Evolutionary conservation across 163 green algal genomes (phyloP), one percentile per base, ranked within the genome.

Genomic region (Volvox carteri): DNA sequence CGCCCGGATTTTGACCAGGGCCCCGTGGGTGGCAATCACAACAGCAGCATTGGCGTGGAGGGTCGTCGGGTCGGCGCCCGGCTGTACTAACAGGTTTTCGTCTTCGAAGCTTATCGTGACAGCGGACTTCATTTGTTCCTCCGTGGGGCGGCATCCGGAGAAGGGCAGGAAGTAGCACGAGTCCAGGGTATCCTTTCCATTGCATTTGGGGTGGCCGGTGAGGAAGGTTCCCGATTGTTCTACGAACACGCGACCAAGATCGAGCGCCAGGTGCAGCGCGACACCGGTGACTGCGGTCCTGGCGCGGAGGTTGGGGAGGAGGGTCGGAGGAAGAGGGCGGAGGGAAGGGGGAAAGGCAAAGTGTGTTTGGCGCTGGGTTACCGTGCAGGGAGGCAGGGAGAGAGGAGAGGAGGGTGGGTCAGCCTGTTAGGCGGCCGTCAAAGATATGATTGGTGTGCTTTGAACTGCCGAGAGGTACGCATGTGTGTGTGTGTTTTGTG

Each of bases 111-210:
- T 19, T 4, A 54, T 44, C n/a, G 42, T 21, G 60, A 76, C 80
- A 48, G 67, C 62, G 9, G 41, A 33, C 37, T 30, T 0, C 50
- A 85, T 33, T 44, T 85, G 79, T 37, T 54, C 78, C n/a, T 28
- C 30, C 19, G 68, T 78, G 16, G 80, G 83, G n/a, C 33, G 42
- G 83, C 87, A 91, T 46, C 79, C 44, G 44, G 16, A 56, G 46
- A 90, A 84, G 39, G 83, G 88, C 75, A 83, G 28, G 78, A 92
- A 92, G 88, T 88, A 92, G 83, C 88, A 92, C 25, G 19, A 60
- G 74, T 92, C 88, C 39, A 92, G 0, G 5, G 84, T 92, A 9
- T 18, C 18, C 25, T 58, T 72, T 33, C 28, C 67, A 6, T 39
- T n/a, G 74, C 87, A 91, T 41, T 86, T 28, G 1, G n/a, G 23